A percentile compares a stretch with the other conserved stretches of the same genome.
phyloP scores from a whole-genome alignment of 73 alveolate species.

The Uronychia setigera region DNA sequence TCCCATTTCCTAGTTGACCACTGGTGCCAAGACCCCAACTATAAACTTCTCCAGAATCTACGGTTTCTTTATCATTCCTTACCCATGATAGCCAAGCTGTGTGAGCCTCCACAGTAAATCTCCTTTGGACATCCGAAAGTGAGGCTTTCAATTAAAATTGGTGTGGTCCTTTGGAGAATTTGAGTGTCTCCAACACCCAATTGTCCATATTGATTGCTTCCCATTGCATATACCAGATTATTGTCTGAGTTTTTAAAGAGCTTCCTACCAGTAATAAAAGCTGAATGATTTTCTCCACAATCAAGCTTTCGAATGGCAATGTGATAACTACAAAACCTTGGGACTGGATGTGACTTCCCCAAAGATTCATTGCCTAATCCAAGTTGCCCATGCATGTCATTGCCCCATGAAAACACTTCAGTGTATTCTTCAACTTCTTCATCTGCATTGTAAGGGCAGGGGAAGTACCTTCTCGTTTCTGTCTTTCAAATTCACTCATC shows the following conservation, averaged over 20 bases:
- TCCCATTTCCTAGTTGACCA: constrained; percentile 75
- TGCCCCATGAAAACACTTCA: constrained; percentile 71
- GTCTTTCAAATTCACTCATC: too few relatives aligned
- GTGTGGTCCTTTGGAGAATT: constrained; percentile 43
- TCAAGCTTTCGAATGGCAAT: constrained; percentile 45
- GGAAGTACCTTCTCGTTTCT: too few relatives aligned
- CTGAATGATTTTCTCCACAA: constrained; percentile 77
- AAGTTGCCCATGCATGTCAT: constrained; percentile 52
- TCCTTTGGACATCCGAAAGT: constrained; percentile 53
- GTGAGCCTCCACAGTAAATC: constrained; percentile 60
- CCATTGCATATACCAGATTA: constrained; percentile 77
- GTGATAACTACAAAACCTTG: constrained; percentile 63
- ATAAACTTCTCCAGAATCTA: constrained; percentile 59
- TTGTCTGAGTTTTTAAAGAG: background rate
- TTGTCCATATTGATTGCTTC: constrained; percentile 72
- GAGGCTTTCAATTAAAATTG: constrained; percentile 58
- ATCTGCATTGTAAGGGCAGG: too few relatives aligned
- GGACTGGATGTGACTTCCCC: constrained; percentile 33
- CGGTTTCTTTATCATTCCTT: background rate
- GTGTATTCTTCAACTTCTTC: constrained; percentile 29
- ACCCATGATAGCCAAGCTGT: constrained; percentile 54
- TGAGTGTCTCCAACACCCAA: constrained; percentile 66
- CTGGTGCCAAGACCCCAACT: constrained; percentile 70
- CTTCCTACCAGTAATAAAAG: constrained; percentile 56
- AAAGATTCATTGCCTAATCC: constrained; percentile 50